phyloP scores from a whole-genome alignment of 75 land plant species.

The Pinus albicaulis region DNA sequence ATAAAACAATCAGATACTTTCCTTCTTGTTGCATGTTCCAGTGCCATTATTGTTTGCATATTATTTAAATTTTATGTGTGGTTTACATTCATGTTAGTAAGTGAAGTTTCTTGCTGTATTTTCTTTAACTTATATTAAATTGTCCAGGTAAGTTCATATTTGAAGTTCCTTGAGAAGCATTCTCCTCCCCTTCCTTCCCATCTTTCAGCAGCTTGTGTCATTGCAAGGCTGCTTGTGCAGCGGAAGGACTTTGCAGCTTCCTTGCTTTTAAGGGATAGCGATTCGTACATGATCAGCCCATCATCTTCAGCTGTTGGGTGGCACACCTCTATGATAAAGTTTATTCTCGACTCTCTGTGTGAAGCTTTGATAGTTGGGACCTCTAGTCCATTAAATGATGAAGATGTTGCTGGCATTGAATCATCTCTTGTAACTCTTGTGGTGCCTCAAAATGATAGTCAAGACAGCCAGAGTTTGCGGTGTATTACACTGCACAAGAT shows the following conservation, averaged over 20 bases:
- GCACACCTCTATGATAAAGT: conserved; percentile 5
- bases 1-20: neutral
- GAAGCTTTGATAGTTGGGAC: conserved; percentile 29
- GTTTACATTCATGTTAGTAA: neutral
- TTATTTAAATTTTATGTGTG: neutral
- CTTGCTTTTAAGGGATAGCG: no score
- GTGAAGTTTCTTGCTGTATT: neutral
- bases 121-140: neutral
- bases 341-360: conserved; percentile 22
- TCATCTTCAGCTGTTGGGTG: neutral
- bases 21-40: neutral
- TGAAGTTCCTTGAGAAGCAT: conserved; percentile 25
- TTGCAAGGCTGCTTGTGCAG: conserved; percentile 20
- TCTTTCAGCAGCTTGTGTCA: conserved; percentile 22
- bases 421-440: conserved; percentile 27
- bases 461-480: conserved; percentile 1
- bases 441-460: conserved; percentile 10
- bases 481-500: conserved; percentile 21
- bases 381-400: conserved; percentile 8
- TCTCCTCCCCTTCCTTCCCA: conserved; percentile 22
- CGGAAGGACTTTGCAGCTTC: conserved; percentile 11
- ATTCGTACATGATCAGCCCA: neutral
- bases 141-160: conserved; percentile 23
- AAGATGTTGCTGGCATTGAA: conserved; percentile 3
- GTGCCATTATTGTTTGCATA: neutral